Conservation (phyloP, 768 basidiomycete genomes). For the Amyloporia xantha region DNA sequence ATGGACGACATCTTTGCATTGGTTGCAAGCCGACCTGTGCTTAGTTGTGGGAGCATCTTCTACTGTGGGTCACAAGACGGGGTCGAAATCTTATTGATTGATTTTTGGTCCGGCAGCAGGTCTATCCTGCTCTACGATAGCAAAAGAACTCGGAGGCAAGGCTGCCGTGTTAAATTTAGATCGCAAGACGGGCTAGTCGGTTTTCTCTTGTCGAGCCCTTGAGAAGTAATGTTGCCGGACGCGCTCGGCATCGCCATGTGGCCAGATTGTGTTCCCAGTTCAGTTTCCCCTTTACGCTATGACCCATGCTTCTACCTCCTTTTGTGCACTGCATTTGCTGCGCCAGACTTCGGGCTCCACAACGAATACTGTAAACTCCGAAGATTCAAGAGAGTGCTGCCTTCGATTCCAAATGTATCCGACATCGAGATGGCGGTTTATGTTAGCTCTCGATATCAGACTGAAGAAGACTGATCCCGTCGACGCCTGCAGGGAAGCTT, state of each 20-base stretch:
- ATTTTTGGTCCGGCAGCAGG: slow-evolving; percentile 13
- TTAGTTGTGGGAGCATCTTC: slow-evolving; percentile 33
- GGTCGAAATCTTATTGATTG: background rate
- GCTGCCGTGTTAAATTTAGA: slow-evolving; percentile 32
- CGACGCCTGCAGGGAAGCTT: too few relatives aligned
- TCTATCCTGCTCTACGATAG: slow-evolving; percentile 24
- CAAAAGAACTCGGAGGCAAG: slow-evolving; percentile 25
- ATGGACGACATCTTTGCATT: slow-evolving; percentile 22
- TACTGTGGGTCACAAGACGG: slow-evolving; percentile 16
- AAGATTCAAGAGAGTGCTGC: too few relatives aligned
- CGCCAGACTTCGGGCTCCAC: too few relatives aligned
- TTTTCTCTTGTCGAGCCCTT: slow-evolving; percentile 44
- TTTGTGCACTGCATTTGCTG: too few relatives aligned
- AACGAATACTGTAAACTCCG: too few relatives aligned
- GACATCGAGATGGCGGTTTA: too few relatives aligned
- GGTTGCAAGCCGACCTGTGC: slow-evolving; percentile 26
- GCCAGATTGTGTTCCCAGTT: too few relatives aligned
- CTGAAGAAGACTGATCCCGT: too few relatives aligned
- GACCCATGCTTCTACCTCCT: too few relatives aligned
- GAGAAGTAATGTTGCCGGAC: slow-evolving; percentile 37
- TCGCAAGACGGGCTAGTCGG: slow-evolving; percentile 33
- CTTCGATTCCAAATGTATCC: too few relatives aligned
- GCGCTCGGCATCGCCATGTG: slow-evolving; percentile 29
- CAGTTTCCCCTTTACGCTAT: too few relatives aligned
- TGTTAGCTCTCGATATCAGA: too few relatives aligned